Base-by-base conservation (phyloP, 768 basidiomycete genomes). In the Collybia mongolica region DNA sequence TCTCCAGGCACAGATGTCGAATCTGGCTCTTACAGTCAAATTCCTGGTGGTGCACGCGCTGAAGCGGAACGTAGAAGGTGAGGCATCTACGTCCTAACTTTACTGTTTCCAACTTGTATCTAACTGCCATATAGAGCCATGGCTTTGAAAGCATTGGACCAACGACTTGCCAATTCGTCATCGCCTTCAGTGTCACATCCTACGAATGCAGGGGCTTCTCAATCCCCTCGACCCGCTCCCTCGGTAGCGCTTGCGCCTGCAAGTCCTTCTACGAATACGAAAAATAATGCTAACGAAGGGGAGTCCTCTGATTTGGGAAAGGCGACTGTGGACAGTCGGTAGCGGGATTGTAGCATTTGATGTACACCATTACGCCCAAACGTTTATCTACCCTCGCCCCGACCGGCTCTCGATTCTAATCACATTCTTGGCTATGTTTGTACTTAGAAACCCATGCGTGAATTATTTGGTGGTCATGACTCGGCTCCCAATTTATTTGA, bases 1-100 rank as follows among this genome's bases (percentile, higher is more conserved):
- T 67, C 80, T 1, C 70, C 77, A 26, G 69, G 69, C 24, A 52
- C 77, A 35, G 93, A 94, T 60, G 53, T 90, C 32, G 93, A 94
- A 64, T 75, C 78, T 52, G 90, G 84, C 12, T 72, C 72, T 8
- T 94, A 93, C 64, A 74, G 70, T 37, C 84, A 84, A 58, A 75
- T 90, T 41, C 93, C 94, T 29, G 94, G 92, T 12, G 89, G 86
- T 62, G 86, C 93, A 17, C 80, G 97, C 28, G 97, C 97, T 18
- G 97, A 99, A 70, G 97, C 97, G 17, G 97, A 99, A 72, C 77
- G 97, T 52, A 75, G 96, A 73, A 81, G 96, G 94, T 94, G 36
- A 19, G 35, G 29, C n/a, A 2, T 32, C 32, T 9, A 32, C 14
- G 9, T 6, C 14, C 32, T 11, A n/a, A n/a, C n/a, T n/a, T n/a